Conservation (phyloP, 2,329 filamentous ascomycete genomes). For the Alternaria dauci region DNA sequence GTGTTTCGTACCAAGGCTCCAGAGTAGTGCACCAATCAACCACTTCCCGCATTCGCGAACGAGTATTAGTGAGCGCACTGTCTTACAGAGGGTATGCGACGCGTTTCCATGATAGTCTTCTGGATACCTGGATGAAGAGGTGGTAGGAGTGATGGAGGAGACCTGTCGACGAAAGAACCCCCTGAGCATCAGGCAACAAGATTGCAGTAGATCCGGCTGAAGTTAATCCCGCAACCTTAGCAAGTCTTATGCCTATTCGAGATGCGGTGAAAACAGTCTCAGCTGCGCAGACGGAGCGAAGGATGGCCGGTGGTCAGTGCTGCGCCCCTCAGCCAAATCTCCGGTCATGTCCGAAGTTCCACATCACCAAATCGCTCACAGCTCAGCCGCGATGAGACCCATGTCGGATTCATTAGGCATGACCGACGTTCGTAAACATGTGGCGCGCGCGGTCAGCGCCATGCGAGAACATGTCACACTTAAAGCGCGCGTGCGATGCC, state of each 20-base stretch:
- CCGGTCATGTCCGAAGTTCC: constrained; percentile 14
- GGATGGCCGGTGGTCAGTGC: constrained; percentile 8
- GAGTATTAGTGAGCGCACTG: too few species aligned
- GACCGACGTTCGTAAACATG: constrained; percentile 17
- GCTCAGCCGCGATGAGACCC: constrained; percentile 31
- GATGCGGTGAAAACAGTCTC: neutral
- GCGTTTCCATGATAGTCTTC: neutral
- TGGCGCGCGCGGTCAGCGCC: constrained; percentile 27
- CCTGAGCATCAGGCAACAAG: neutral
- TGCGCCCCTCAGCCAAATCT: constrained; percentile 12
- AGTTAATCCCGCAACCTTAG: neutral
- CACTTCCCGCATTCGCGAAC: too few species aligned
- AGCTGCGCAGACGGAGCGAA: neutral
- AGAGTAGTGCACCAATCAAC: too few species aligned
- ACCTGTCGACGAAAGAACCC: neutral
- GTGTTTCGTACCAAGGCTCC: too few species aligned
- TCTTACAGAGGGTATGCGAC: neutral
- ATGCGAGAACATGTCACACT: constrained; percentile 25
- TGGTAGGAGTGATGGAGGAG: neutral
- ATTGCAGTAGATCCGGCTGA: neutral
- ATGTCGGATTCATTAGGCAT: constrained; percentile 22
- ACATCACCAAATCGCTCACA: constrained; percentile 17
- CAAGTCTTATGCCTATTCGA: neutral
- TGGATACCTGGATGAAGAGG: neutral
- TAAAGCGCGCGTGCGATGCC: constrained; percentile 34